phyloP scores from a whole-genome alignment of 768 basidiomycete species.

The Pleurotus giganteus region DNA sequence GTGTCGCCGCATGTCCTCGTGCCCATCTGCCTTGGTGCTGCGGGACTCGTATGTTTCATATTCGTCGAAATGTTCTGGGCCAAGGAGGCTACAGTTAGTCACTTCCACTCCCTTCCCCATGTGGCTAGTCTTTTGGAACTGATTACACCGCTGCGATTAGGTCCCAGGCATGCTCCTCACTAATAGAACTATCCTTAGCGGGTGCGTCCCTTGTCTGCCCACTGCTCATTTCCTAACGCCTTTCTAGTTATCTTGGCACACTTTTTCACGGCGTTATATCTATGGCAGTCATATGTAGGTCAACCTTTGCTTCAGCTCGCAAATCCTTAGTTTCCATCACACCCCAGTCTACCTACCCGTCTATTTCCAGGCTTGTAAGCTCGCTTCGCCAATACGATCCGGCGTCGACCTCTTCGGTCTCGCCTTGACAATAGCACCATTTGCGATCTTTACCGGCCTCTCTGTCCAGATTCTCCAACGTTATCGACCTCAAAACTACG shows the following conservation, averaged over 20 bases:
- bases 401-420: slow-evolving; percentile 34
- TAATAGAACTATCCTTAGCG: slow-evolving; percentile 37
- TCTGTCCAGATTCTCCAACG: slow-evolving; percentile 23
- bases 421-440: slow-evolving; percentile 34
- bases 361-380: slow-evolving; percentile 45
- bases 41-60: slow-evolving; percentile 35
- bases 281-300: slow-evolving; percentile 21
- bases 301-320: not conserved
- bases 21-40: slow-evolving; percentile 40
- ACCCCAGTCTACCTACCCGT: slow-evolving; percentile 36
- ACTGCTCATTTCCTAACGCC: not conserved
- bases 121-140: not conserved
- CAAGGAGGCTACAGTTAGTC: slow-evolving; percentile 19
- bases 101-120: not conserved
- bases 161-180: slow-evolving; percentile 18
- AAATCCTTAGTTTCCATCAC: slow-evolving; percentile 7
- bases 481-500: slow-evolving; percentile 30
- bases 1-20: slow-evolving; percentile 33
- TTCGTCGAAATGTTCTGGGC: slow-evolving; percentile 35
- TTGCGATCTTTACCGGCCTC: slow-evolving; percentile 34
- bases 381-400: slow-evolving; percentile 31
- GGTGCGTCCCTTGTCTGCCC: slow-evolving; percentile 20
- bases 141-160: slow-evolving; percentile 2
- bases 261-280: slow-evolving; percentile 27
- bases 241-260: slow-evolving; percentile 22